Evolutionary conservation across 139 green algal genomes (phyloP), one percentile per base, ranked within the genome.

Genomic region (Pycnococcus provasolii): DNA sequence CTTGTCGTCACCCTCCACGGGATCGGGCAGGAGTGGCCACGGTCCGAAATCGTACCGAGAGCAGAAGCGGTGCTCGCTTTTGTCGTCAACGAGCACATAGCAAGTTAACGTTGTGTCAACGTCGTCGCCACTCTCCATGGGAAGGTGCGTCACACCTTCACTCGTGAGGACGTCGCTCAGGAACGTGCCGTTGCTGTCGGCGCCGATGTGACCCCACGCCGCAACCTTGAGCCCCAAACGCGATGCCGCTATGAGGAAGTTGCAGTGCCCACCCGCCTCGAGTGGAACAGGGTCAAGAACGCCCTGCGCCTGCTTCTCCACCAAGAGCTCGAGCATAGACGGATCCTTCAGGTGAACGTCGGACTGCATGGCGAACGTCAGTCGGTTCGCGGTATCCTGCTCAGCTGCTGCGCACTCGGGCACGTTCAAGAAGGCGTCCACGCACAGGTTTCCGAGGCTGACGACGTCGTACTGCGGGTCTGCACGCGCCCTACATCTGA

Each of bases 171-270:
- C 77, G 0, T 81, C 51, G 2, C 67, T 62, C 68, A 96, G 70
- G 73, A 94, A 97, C 0, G 63, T 9, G 39, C 91, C 92, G 66
- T 91, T 94, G 0, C 79, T 37, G 67, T 97, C 91, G 1, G 71
- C 50, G 0, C 86, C 89, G 4, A 94, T 62, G 73, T 95, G 85
- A 0, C 87, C 92, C 2, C 91, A 63, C 4, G 79, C 80, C 0
- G 66, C 80, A 0, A 82, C 79, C 5, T 45, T 26, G 65, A 97
- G 62, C 0, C 92, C 92, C 42, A 97, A 73, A 4, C 92, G 75
- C 0, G 86, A 72, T 4, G 86, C 89, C 3, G 91, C 88, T n/a
- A 97, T 91, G 43, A 91, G 78, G 53, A 91, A 91, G 77, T 98
- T 98, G 67, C 74, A 82, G 72, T 84, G 90, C 39, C 87, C 91